Evolutionary conservation across 1,284 basidiomycete genomes (phyloP).

Genomic region (Trametes sp.): DNA sequence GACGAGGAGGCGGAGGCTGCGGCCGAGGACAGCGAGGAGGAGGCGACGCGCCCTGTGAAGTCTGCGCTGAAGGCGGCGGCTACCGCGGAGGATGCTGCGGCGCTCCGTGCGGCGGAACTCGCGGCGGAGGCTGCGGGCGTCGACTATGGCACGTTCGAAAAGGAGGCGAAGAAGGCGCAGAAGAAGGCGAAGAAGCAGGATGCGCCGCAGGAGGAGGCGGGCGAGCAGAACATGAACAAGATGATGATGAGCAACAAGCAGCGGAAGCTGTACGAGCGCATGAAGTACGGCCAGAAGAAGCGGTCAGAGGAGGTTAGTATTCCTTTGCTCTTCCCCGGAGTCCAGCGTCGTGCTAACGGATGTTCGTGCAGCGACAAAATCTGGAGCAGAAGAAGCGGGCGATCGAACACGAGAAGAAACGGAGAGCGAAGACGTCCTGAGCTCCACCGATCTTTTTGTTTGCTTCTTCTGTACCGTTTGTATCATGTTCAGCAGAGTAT

Average conservation of each 20-base stretch:
- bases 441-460: not conserved
- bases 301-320: constrained; percentile 80
- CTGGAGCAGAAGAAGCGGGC: constrained; percentile 67
- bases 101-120: constrained; percentile 89
- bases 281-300: constrained; percentile 90
- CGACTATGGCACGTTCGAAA: constrained; percentile 85
- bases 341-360: not conserved
- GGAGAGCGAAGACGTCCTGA: constrained; percentile 41
- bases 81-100: constrained; percentile 69
- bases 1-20: constrained; percentile 46
- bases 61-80: constrained; percentile 60
- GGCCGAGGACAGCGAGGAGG: constrained; percentile 48
- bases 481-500: constrained; percentile 7
- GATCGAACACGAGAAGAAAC: constrained; percentile 66
- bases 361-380: constrained; percentile 59
- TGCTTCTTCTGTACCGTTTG: not conserved
- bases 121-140: constrained; percentile 92
- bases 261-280: constrained; percentile 94
- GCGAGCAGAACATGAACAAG: constrained; percentile 93
- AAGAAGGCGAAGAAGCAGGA: constrained; percentile 57
- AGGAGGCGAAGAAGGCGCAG: constrained; percentile 74
- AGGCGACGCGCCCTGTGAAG: constrained; percentile 47
- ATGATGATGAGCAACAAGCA: constrained; percentile 99
- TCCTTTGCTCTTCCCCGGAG: not conserved
- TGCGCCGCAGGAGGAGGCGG: constrained; percentile 45